These are phyloP conservation scores for Triticum timopheevii DNA, from an alignment of 176 grass and related monocot species.

Conservation along the genomic window DNA sequence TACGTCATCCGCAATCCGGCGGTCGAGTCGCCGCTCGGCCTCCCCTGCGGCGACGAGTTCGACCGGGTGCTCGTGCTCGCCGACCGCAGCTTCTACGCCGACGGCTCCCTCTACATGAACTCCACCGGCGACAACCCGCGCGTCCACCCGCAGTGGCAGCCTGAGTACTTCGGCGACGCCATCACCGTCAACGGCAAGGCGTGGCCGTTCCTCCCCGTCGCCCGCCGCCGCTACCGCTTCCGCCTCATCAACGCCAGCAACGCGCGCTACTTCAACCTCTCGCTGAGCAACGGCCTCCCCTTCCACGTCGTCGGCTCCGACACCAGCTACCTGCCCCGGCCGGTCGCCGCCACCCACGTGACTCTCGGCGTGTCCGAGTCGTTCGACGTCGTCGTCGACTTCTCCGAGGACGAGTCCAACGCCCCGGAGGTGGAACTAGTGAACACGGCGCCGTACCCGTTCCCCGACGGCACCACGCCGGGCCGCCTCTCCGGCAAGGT, in stretches of 20 bases:
- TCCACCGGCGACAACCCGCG: conserved; percentile 35
- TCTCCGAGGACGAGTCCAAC: not conserved
- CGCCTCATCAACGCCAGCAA: conserved; percentile 74
- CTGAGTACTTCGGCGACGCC: conserved; percentile 65
- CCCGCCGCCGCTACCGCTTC: conserved; percentile 51
- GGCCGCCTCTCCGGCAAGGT: conserved; percentile 37
- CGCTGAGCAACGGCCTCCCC: conserved; percentile 34
- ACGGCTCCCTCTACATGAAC: conserved; percentile 67
- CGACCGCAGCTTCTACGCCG: conserved; percentile 66
- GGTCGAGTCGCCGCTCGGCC: conserved; percentile 36
- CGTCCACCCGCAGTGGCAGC: conserved; percentile 66
- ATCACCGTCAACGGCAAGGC: conserved; percentile 75
- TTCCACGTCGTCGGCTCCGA: conserved; percentile 70
- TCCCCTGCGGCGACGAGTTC: conserved; percentile 46
- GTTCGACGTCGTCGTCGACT: conserved; percentile 67
- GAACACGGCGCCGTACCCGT: conserved; percentile 74
- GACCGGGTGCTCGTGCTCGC: conserved; percentile 57
- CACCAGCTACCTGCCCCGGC: conserved; percentile 45
- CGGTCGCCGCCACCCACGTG: conserved; percentile 13
- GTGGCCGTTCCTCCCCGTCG: conserved; percentile 62
- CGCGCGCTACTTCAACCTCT: conserved; percentile 70
- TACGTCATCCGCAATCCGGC: conserved; percentile 50
- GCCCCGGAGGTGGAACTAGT: conserved; percentile 20
- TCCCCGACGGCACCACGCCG: conserved; percentile 42
- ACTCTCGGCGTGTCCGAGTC: conserved; percentile 50